Conservation (phyloP, 2,329 filamentous ascomycete genomes). For the Claviceps monticola region DNA sequence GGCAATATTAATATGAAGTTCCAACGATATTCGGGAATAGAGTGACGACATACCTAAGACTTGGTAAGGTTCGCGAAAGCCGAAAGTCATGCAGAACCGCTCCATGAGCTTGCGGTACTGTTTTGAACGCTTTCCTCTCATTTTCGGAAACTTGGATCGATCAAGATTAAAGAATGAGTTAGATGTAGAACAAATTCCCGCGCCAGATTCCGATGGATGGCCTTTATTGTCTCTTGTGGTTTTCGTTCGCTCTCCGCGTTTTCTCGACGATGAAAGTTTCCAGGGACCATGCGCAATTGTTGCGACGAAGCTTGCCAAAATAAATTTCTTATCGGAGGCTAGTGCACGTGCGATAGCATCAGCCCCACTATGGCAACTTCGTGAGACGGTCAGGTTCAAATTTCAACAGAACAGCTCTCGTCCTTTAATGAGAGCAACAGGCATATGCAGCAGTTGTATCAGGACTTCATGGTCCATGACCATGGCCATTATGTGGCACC, state of each 20-base stretch:
- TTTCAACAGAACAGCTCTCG: too few species aligned
- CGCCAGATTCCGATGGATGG: not conserved
- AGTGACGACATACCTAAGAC: slow-evolving; percentile 45
- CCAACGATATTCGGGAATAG: not conserved
- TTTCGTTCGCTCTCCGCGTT: not conserved
- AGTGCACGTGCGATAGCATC: slow-evolving; percentile 23
- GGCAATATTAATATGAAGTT: slow-evolving; percentile 6
- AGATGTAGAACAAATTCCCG: not conserved
- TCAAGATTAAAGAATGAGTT: too few species aligned
- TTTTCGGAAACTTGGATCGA: slow-evolving; percentile 9
- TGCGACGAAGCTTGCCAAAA: slow-evolving; percentile 12
- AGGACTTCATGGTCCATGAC: too few species aligned
- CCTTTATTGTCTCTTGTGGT: not conserved
- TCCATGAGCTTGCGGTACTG: slow-evolving; percentile 75
- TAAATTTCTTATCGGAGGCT: slow-evolving; percentile 25
- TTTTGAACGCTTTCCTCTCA: slow-evolving; percentile 39
- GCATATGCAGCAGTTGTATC: too few species aligned
- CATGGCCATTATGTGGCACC: too few species aligned
- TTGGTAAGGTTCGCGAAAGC: slow-evolving; percentile 90
- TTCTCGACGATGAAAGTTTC: not conserved
- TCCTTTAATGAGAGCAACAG: too few species aligned
- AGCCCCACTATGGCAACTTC: not conserved
- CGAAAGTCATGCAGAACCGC: slow-evolving; percentile 75
- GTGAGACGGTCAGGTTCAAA: too few species aligned
- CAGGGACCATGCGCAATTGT: not conserved